Base-by-base conservation (phyloP, 2,329 filamentous ascomycete species). In the Fusarium sp. region DNA sequence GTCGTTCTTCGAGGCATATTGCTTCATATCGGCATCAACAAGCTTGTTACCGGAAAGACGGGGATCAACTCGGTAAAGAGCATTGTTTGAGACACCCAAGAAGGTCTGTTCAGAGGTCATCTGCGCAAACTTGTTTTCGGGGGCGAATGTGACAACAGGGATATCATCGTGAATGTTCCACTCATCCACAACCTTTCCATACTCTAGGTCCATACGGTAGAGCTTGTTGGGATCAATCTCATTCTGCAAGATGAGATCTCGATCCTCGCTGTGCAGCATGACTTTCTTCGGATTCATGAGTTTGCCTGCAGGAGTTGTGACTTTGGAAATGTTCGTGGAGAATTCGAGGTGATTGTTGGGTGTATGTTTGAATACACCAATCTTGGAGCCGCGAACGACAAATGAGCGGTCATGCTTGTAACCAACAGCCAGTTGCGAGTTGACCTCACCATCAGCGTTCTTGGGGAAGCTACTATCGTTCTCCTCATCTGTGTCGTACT, bases 131-230 rank as follows among this genome's bases (percentile, higher is more conserved):
- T 99, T 99, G 88, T 92, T 97, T 82, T 98, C 95, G 0, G 96
- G 96, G 0, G 94, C 94, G 82, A 98, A 98, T 15, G 92, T 96
- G 61, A 93, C 91, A 69, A 98, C 93, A 0, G 94, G 92, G 61
- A 99, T 98, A 80, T 98, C 94, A 71, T 99, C 95, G 79, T 99
- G 95, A 20, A 99, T 89, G 77, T 97, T 97, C 96, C 96, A 99
- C 82, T 99, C 96, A 79, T 99, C 96, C 5, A 98, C 95, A 39
- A 99, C 93, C 84, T 98, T 98, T 75, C 96, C 96, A 76, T 97
- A 97, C 82, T 99, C 95, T 48, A 99, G 87, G 83, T 99, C 96
- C 96, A 99, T 98, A 50, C 94, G 93, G 81, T 95, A 99, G 3
- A 99, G 88, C 57, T 94, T 95, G 84, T 97, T 95, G 3, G 95